phyloP scores from a whole-genome alignment of 306 rosid species.

The Astragalus membranaceus region DNA sequence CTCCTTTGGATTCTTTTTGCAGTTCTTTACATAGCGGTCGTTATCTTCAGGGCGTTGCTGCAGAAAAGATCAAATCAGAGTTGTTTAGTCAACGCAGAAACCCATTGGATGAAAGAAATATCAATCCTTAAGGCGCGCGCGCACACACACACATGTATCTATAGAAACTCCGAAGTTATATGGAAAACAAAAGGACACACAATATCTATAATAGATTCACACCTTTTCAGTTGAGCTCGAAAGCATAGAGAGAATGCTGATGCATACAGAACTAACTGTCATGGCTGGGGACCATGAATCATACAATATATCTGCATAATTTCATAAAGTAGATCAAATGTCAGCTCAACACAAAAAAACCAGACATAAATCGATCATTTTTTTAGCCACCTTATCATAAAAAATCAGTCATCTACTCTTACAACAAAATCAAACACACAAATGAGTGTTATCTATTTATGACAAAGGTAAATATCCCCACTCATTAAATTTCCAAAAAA shows the following conservation, averaged over 20 bases:
- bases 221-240: constrained; percentile 97
- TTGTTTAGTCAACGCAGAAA: neutral
- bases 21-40: constrained; percentile 96
- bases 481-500: neutral
- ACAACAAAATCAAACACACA: neutral
- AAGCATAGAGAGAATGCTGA: constrained; percentile 99
- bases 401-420: neutral
- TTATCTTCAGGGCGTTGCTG: constrained; percentile 99
- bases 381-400: neutral
- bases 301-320: constrained; percentile 83
- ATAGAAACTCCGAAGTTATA: neutral
- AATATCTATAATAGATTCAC: constrained; percentile 14
- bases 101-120: neutral
- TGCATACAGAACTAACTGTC: constrained; percentile 99
- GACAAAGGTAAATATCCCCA: constrained; percentile 3
- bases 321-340: constrained; percentile 20
- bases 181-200: constrained; percentile 4
- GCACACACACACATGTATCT: neutral
- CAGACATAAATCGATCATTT: constrained; percentile 9
- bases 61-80: constrained; percentile 24
- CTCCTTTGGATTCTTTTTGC: constrained; percentile 98
- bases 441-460: neutral
- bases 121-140: neutral
- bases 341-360: constrained; percentile 23
- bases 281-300: constrained; percentile 99